These are phyloP conservation scores for Aspergillus puulaauensis DNA, from an alignment of 2,329 filamentous ascomycete species.

Conservation along the genomic window DNA sequence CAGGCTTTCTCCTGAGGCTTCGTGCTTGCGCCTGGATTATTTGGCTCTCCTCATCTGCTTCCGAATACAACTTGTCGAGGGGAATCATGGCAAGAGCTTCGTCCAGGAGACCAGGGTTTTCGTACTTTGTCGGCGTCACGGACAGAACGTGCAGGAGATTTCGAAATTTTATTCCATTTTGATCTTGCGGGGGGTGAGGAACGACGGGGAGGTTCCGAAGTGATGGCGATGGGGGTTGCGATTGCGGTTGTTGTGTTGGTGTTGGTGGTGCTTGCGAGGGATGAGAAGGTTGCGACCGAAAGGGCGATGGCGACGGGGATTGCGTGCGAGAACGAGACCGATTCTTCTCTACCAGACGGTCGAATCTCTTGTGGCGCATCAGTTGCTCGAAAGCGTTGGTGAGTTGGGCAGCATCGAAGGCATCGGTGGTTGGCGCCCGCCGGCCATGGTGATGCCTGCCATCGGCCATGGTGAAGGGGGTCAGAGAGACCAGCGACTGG, in stretches of 20 bases:
- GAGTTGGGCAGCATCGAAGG: slow-evolving; percentile 76
- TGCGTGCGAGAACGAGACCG: slow-evolving; percentile 59
- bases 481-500: slow-evolving; percentile 26
- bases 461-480: slow-evolving; percentile 38
- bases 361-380: slow-evolving; percentile 82
- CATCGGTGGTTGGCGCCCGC: slow-evolving; percentile 27
- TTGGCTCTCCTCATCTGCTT: slow-evolving; percentile 91
- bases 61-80: slow-evolving; percentile 84
- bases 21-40: slow-evolving; percentile 83
- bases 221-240: slow-evolving; percentile 34
- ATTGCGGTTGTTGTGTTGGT: slow-evolving; percentile 9
- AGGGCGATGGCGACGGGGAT: slow-evolving; percentile 51
- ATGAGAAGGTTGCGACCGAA: slow-evolving; percentile 24
- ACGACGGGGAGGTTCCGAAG: slow-evolving; percentile 65
- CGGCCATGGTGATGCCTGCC: slow-evolving; percentile 33
- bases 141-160: slow-evolving; percentile 84
- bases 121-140: slow-evolving; percentile 86
- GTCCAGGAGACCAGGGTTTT: slow-evolving; percentile 91
- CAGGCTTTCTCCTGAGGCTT: slow-evolving; percentile 78
- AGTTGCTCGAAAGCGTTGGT: slow-evolving; percentile 83
- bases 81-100: slow-evolving; percentile 86
- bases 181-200: slow-evolving; percentile 74
- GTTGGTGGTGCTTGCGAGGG: slow-evolving; percentile 37
- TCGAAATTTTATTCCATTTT: slow-evolving; percentile 70
- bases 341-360: slow-evolving; percentile 68